These are phyloP conservation scores for Hanseniaspora mollemarum DNA, from an alignment of 805 yeast species.

Conservation along the genomic window DNA sequence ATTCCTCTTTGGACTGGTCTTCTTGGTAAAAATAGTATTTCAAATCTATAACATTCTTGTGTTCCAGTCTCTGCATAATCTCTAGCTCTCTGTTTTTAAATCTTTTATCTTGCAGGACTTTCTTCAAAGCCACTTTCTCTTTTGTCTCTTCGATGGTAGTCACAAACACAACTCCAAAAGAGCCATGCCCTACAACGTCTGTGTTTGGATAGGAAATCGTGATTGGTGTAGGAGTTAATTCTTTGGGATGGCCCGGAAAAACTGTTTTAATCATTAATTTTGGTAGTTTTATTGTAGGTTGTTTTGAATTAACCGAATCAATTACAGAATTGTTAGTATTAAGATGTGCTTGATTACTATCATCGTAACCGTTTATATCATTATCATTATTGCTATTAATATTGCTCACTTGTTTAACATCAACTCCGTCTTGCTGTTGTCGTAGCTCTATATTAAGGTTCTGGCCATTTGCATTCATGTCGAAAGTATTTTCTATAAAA, in stretches of 20 bases:
- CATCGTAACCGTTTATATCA: background rate
- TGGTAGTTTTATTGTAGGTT: constrained; percentile 3
- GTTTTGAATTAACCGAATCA: background rate
- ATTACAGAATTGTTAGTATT: constrained; percentile 12
- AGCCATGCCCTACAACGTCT: constrained; percentile 94
- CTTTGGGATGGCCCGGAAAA: constrained; percentile 15
- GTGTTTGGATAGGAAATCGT: constrained; percentile 67
- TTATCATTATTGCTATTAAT: background rate
- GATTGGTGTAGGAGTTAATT: constrained; percentile 18
- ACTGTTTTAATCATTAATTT: constrained; percentile 16
- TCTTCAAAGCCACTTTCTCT: constrained; percentile 80
- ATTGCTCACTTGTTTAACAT: background rate
- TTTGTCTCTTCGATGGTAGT: constrained; percentile 64
- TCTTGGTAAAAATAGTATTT: constrained; percentile 80
- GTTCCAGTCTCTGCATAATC: constrained; percentile 82
- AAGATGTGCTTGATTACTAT: background rate
- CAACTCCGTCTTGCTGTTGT: constrained; percentile 11
- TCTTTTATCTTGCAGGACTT: constrained; percentile 90
- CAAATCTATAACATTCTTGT: constrained; percentile 77
- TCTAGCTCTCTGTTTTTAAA: constrained; percentile 91
- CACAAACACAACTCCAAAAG: constrained; percentile 97
- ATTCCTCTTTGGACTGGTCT: constrained; percentile 43
- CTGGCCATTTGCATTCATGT: background rate
- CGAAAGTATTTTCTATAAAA: background rate
- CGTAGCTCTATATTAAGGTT: background rate